Evolutionary conservation across 768 basidiomycete species (phyloP), one percentile per base, ranked within the genome.

Genomic region (Tricholoma saponaceum): DNA sequence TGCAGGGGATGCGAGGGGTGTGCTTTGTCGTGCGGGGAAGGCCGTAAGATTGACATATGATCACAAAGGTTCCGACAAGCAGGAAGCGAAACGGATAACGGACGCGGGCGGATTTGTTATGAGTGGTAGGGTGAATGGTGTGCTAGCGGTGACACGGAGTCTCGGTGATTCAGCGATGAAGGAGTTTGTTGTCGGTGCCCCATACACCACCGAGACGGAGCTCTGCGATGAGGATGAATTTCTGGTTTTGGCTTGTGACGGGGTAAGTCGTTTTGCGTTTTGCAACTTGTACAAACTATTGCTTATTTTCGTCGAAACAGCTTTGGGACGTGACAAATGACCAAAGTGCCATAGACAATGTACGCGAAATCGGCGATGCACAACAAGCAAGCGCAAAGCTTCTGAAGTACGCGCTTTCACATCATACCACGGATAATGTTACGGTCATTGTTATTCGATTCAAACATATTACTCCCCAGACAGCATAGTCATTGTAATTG

Each of bases 71-170:
- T 88, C 90, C 5, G 97, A 99, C 70, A 88, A 89, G 66, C 94
- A 96, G 70, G 97, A 99, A 73, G 95, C 95, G 18, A 98, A 97
- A 74, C 84, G 97, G 20, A 98, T 99, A 70, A 95, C 83, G 51
- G 97, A 98, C 67, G 97, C 97, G 0, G 97, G 97, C 9, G 97
- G 97, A 1, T 99, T 98, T 68, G 95, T 99, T 20, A 87, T 99
- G 90, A 96, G 96, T 67, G 97, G 96, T 61, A 85, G 97, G 12
- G 97, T 99, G 32, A 99, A 99, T 63, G 97, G 96, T 61, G 95
- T 98, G 41, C 77, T 99, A 55, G 95, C 95, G 5, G 97, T 99
- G 26, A 99, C 97, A 16, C 82, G 97, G 57, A 94, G 94, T 66
- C 76, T 99, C 56, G 97, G 97, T 32, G 97, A 99, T 68, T 90